A percentile compares a stretch with the other conserved stretches of the same genome.
phyloP scores from a whole-genome alignment of 495 filamentous ascomycete species.

The Hyaloscypha finlandica region DNA sequence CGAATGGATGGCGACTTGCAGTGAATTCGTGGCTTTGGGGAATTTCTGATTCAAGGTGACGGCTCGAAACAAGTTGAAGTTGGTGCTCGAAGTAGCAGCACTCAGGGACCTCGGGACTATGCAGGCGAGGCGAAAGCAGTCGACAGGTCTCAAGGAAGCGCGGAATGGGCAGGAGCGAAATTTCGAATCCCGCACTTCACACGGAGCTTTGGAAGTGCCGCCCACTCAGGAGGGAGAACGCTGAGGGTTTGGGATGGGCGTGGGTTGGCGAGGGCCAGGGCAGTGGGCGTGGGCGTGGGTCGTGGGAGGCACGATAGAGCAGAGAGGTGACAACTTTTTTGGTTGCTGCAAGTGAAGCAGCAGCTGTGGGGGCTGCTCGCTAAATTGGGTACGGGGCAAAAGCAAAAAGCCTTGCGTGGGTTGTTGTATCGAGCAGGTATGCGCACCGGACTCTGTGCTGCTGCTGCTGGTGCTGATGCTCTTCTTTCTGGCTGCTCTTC shows the following conservation, averaged over 20 bases:
- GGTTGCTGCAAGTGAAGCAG: not conserved
- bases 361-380: no score
- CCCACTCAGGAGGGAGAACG: not conserved
- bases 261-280: not conserved
- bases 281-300: not conserved
- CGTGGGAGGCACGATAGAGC: not conserved
- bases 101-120: conserved; percentile 15
- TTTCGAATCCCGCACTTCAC: not conserved
- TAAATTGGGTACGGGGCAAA: no score
- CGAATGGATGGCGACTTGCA: conserved; percentile 1
- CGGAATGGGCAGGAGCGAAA: no score
- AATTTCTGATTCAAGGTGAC: not conserved
- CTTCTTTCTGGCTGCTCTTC: no score
- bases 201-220: not conserved
- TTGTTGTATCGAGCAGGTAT: no score
- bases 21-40: not conserved
- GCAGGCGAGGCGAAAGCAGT: not conserved
- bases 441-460: no score
- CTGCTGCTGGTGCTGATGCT: no score
- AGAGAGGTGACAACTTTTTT: not conserved
- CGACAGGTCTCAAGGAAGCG: no score
- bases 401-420: no score
- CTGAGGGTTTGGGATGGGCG: not conserved
- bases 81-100: conserved; percentile 13
- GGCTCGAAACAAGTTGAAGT: conserved; percentile 6